Percentiles rank a stretch among this genome's conserved stretches.
Conservation (phyloP, 257 asterid genomes). For the Capsicum rhomboideum region DNA sequence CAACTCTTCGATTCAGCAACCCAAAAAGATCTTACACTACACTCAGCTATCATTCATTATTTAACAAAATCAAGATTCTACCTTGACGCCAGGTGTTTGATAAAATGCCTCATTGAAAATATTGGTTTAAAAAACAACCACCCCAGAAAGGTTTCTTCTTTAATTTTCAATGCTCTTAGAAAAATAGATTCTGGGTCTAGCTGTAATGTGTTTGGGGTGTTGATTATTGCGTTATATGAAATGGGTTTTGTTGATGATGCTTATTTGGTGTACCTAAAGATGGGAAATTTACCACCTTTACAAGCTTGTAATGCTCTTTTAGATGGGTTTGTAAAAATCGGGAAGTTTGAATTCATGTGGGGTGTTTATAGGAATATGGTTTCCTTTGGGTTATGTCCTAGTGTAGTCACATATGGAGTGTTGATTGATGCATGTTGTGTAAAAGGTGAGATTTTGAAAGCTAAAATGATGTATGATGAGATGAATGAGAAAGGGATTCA, state of each 20-base stretch:
- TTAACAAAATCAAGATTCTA: conserved; percentile 29
- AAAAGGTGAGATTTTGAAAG: conserved; percentile 39
- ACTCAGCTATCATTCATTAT: conserved; percentile 36
- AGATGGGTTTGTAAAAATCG: conserved; percentile 41
- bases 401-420: conserved; percentile 65
- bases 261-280: conserved; percentile 54
- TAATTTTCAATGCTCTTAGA: conserved; percentile 39
- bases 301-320: conserved; percentile 57
- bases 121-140: conserved; percentile 25
- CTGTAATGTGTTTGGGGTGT: conserved; percentile 41
- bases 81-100: conserved; percentile 69
- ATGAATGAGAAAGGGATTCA: conserved; percentile 48
- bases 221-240: conserved; percentile 53
- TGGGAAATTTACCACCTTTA: conserved; percentile 38
- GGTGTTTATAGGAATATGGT: conserved; percentile 43
- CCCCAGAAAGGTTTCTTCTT: conserved; percentile 42
- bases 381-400: conserved; percentile 36
- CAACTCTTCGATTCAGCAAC: conserved; percentile 40
- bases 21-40: conserved; percentile 33
- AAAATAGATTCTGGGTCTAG: conserved; percentile 13
- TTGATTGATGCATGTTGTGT: conserved; percentile 53
- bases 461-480: conserved; percentile 37
- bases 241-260: conserved; percentile 64
- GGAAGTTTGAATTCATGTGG: conserved; percentile 48
- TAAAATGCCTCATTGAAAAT: conserved; percentile 51